Conservation (phyloP, 139 green algal genomes). For the Astrephomene gubernaculifera region DNA sequence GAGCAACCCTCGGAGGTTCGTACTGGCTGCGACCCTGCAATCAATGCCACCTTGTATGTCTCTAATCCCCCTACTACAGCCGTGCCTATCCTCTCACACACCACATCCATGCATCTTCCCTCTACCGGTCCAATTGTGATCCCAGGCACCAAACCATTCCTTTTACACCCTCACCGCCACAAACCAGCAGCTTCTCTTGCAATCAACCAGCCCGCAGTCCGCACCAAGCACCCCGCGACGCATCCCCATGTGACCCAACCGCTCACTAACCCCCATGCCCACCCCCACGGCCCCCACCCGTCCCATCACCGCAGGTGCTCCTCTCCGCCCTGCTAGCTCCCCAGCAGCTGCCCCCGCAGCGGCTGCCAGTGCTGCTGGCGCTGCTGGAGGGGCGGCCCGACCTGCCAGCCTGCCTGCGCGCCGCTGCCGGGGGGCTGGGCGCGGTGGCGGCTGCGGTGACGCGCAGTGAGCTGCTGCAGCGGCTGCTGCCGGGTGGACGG, state of each 20-base stretch:
- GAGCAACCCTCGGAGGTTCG: background rate
- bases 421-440: background rate
- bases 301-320: background rate
- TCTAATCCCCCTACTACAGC: too few species aligned
- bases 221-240: background rate
- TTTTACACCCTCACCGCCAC: too few species aligned
- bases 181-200: too few species aligned
- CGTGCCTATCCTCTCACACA: too few species aligned
- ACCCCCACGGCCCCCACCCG: too few species aligned
- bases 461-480: constrained; percentile 5
- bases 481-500: constrained; percentile 1
- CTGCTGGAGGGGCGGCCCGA: constrained; percentile 28
- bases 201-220: background rate
- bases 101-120: too few species aligned
- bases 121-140: background rate
- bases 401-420: background rate
- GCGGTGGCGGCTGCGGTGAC: background rate
- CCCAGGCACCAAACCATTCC: too few species aligned
- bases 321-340: background rate
- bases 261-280: too few species aligned
- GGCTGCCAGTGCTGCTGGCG: constrained; percentile 16
- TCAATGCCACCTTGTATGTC: too few species aligned
- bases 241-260: background rate
- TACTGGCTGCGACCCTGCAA: too few species aligned
- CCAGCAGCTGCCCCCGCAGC: background rate